Percentiles rank a stretch among this genome's conserved stretches.
phyloP scores from a whole-genome alignment of 768 basidiomycete species.

The Boletus subcaerulescens region DNA sequence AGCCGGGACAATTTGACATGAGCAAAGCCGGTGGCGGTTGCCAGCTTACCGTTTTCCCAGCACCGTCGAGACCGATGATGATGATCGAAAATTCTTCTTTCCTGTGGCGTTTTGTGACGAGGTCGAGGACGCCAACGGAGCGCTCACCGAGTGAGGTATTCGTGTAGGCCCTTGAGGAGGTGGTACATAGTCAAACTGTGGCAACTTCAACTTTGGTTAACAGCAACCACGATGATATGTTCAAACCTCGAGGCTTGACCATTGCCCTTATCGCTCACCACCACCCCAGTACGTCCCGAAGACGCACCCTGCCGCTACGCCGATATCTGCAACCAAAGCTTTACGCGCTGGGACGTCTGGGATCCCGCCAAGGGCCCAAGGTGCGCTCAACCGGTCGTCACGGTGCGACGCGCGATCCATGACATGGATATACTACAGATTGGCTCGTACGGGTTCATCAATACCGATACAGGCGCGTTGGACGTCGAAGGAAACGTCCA shows the following conservation, averaged over 20 bases:
- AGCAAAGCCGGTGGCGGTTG: not conserved
- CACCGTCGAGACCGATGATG: slow-evolving; percentile 90
- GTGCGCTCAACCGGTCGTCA: not conserved
- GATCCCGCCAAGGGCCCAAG: not conserved
- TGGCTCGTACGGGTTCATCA: slow-evolving; percentile 27
- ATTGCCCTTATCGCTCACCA: not conserved
- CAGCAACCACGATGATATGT: too few relatives aligned
- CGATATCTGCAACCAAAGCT: slow-evolving; percentile 3
- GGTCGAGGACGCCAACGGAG: not conserved
- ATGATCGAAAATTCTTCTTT: slow-evolving; percentile 93
- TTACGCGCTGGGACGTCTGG: slow-evolving; percentile 5
- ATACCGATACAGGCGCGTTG: slow-evolving; percentile 25
- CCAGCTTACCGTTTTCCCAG: slow-evolving; percentile 77
- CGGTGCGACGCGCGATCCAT: too few relatives aligned
- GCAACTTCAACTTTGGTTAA: too few relatives aligned
- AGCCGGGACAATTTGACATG: not conserved
- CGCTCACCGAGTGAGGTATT: slow-evolving; percentile 76
- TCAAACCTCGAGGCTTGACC: not conserved
- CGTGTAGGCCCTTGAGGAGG: slow-evolving; percentile 87
- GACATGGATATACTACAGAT: not conserved
- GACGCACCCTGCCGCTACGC: slow-evolving; percentile 9
- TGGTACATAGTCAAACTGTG: slow-evolving; percentile 73
- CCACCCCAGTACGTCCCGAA: not conserved
- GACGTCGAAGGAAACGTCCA: slow-evolving; percentile 27
- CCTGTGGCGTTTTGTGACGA: slow-evolving; percentile 36